A percentile compares a stretch with the other conserved stretches of the same genome.
These are phyloP conservation scores for Solanum boliviense DNA, from an alignment of 257 asterid species.

Conservation along the genomic window DNA sequence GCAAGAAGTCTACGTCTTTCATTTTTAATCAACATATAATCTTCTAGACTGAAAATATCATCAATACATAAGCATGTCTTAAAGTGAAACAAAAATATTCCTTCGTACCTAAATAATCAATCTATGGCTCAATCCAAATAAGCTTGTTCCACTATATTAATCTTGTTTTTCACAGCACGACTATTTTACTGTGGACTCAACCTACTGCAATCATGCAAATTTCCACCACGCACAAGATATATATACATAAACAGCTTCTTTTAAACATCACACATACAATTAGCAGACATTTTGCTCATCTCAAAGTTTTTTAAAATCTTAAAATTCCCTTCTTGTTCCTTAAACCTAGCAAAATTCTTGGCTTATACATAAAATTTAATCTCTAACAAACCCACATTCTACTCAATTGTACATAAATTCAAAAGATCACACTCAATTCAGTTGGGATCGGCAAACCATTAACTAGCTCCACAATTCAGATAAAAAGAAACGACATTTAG, in stretches of 20 bases:
- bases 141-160: not conserved
- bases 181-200: not conserved
- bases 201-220: not conserved
- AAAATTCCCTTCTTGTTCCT: not conserved
- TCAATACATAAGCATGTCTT: not conserved
- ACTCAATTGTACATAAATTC: not conserved
- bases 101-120: not conserved
- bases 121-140: not conserved
- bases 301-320: not conserved
- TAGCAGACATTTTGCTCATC: not conserved
- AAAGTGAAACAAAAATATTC: not conserved
- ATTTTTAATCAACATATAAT: not conserved
- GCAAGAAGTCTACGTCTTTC: not conserved
- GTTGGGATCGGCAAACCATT: not conserved
- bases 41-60: not conserved
- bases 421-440: not conserved
- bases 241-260: not conserved
- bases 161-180: not conserved
- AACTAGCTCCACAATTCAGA: not conserved
- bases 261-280: not conserved
- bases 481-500: no score
- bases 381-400: not conserved
- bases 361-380: not conserved
- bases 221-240: not conserved
- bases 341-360: not conserved